Evolutionary conservation across 1,284 basidiomycete genomes (phyloP), one percentile per base, ranked within the genome.

Genomic region (Amylostereum areolatum): DNA sequence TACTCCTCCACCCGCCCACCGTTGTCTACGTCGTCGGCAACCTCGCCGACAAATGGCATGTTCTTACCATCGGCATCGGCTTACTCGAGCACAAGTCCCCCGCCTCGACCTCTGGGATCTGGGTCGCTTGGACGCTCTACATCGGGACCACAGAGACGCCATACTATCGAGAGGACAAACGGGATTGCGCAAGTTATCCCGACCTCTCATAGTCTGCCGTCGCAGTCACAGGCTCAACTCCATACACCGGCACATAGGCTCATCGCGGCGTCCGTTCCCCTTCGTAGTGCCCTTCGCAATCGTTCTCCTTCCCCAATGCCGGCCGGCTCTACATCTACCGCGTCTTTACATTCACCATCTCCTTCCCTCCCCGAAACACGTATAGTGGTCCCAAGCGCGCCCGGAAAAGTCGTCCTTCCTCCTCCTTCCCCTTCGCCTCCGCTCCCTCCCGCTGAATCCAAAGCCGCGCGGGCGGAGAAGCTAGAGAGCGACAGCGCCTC

Each of bases 401-500:
- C 41, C n/a, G 28, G 41, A 8, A 24, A 10, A 11, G 27, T 43
- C 25, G 28, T 29, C 25, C 27, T 43, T 5, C 41, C 41, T 12
- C 41, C 41, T 29, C 5, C 41, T 7, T 28, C 41, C 11, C 25
- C 18, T 24, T 39, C 6, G 37, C 37, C 6, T 39, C 37, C 27
- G 37, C 37, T 6, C 37, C 18, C 37, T 39, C 37, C 37, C 37
- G 37, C n/a, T 35, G n/a, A 9, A 9, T 25, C 37, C 7, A 18
- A 6, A 25, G n/a, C 6, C 12, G n/a, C 6, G 37, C 37, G 18
- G 18, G 25, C 48, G 34, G 12, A 46, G 59, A 45, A 52, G 57
- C 12, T 18, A 18, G 18, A 18, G 18, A 71, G 67, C 43, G 73
- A 76, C 55, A 60, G 57, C 2, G 69, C 68, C 4, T 77, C 75